Base-by-base conservation (phyloP, 257 asterid genomes). In the Oldenlandia corymbosa region DNA sequence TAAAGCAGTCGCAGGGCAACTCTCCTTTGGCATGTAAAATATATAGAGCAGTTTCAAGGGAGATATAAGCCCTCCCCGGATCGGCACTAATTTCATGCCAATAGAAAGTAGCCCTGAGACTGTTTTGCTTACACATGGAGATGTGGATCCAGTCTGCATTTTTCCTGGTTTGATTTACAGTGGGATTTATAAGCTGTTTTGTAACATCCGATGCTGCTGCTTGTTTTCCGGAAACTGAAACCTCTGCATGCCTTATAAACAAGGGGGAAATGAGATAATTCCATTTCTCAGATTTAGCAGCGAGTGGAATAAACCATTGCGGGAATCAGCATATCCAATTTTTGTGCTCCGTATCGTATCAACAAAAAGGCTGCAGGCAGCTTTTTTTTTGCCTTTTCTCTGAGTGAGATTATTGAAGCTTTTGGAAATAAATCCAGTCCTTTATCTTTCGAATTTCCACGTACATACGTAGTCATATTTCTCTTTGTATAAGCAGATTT, bases 1-100 rank as follows among this genome's bases (percentile, higher is more conserved):
- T 18, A 68, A 81, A 72, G 34, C 73, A 75, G 54, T 79, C 70
- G 46, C 41, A 66, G 82, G 80, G 87, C 87, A 84, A 75, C 90
- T 84, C 91, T 84, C 87, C 87, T 77, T 81, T 77, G 85, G 88
- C 91, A 73, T 71, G 82, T 2, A 56, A 56, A n/a, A n/a, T n/a
- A n/a, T n/a, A 31, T 45, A 56, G 42, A 4, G 49, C n/a, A 56
- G 24, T 36, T 24, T 42, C 11, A 2, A 34, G 6, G 14, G 0
- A n/a, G n/a, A n/a, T n/a, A n/a, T n/a, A n/a, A n/a, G n/a, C n/a
- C n/a, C n/a, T 32, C 28, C 31, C 49, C 10, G 50, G 36, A 41
- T 0, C 17, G 30, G 11, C 1, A n/a, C 18, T 2, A 8, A 5
- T 57, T 62, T 58, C 81, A 81, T 75, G 88, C 87, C 88, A 81